Percentiles rank a stretch among this genome's conserved stretches.
These are phyloP conservation scores for Phytophthora crassamura DNA, from an alignment of 352 stramenopile genomes.

Conservation along the genomic window DNA sequence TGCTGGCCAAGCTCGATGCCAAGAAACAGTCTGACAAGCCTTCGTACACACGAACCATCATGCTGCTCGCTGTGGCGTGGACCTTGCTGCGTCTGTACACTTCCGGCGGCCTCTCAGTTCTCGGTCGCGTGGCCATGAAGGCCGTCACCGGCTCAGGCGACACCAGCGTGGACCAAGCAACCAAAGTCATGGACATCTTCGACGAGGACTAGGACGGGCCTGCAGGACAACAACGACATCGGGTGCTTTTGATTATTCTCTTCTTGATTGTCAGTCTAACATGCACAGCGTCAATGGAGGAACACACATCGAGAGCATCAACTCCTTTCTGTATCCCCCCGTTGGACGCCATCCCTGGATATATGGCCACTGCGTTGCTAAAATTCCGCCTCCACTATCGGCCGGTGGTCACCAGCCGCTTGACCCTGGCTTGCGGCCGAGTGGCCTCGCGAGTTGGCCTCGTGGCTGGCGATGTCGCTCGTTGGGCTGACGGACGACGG, in stretches of 20 bases:
- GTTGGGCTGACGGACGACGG: background rate
- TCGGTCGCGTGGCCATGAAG: constrained; percentile 29
- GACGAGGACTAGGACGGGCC: constrained; percentile 38
- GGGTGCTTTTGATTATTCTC: constrained; percentile 41
- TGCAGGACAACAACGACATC: constrained; percentile 14
- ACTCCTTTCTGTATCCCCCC: constrained; percentile 15
- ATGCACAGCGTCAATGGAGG: too few relatives aligned
- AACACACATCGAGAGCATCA: background rate
- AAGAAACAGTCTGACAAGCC: constrained; percentile 20
- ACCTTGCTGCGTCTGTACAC: constrained; percentile 73
- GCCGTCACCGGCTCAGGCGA: constrained; percentile 9
- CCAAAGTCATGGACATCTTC: constrained; percentile 52
- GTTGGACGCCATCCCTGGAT: constrained; percentile 24
- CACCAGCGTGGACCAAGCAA: constrained; percentile 11
- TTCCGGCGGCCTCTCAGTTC: constrained; percentile 56
- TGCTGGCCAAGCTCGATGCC: constrained; percentile 61
- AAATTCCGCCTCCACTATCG: constrained; percentile 49
- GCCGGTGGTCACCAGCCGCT: constrained; percentile 40
- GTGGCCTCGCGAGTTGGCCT: constrained; percentile 18
- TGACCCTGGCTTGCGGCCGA: constrained; percentile 41
- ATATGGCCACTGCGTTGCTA: constrained; percentile 34
- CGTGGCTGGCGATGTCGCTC: constrained; percentile 7
- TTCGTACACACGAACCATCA: constrained; percentile 64
- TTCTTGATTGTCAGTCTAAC: constrained; percentile 5
- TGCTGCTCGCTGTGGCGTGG: constrained; percentile 68